phyloP scores from a whole-genome alignment of 2,329 filamentous ascomycete species.

The Calonectria pseudoturangicola region DNA sequence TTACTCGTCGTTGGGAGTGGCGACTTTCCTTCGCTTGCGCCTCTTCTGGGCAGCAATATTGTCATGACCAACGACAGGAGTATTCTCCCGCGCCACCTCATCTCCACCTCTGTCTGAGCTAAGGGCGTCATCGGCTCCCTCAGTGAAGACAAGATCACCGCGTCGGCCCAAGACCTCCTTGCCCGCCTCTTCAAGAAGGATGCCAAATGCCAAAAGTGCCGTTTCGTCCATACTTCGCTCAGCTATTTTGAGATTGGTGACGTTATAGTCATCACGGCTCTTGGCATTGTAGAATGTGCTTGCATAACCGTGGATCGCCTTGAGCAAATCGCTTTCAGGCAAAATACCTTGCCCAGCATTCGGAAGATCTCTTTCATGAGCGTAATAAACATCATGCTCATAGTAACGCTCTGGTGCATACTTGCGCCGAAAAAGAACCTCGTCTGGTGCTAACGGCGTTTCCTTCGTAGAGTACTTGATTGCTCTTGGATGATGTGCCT shows the following conservation, averaged over 20 bases:
- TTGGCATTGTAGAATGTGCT: slow-evolving; percentile 78
- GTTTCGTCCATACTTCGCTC: slow-evolving; percentile 85
- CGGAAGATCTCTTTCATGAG: slow-evolving; percentile 74
- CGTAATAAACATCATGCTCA: slow-evolving; percentile 83
- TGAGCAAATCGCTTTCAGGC: slow-evolving; percentile 82
- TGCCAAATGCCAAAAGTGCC: slow-evolving; percentile 83
- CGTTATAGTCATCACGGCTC: slow-evolving; percentile 47
- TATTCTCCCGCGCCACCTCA: slow-evolving; percentile 44
- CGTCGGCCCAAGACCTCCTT: slow-evolving; percentile 76
- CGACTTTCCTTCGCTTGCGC: slow-evolving; percentile 59
- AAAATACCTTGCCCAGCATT: slow-evolving; percentile 69
- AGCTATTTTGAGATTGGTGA: slow-evolving; percentile 61
- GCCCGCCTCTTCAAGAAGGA: slow-evolving; percentile 83
- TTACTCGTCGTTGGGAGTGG: slow-evolving; percentile 45
- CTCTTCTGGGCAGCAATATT: slow-evolving; percentile 50
- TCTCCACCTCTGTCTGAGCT: slow-evolving; percentile 36
- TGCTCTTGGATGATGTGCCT: slow-evolving; percentile 42
- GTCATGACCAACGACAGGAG: slow-evolving; percentile 51
- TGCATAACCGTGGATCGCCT: slow-evolving; percentile 80
- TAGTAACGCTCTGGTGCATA: slow-evolving; percentile 80
- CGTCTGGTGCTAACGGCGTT: slow-evolving; percentile 76
- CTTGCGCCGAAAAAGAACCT: slow-evolving; percentile 80
- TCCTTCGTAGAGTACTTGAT: slow-evolving; percentile 55
- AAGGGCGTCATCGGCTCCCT: slow-evolving; percentile 64
- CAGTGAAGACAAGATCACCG: slow-evolving; percentile 83